Conservation (phyloP, 2,329 filamentous ascomycete species). For the Hypoxylon sp. region DNA sequence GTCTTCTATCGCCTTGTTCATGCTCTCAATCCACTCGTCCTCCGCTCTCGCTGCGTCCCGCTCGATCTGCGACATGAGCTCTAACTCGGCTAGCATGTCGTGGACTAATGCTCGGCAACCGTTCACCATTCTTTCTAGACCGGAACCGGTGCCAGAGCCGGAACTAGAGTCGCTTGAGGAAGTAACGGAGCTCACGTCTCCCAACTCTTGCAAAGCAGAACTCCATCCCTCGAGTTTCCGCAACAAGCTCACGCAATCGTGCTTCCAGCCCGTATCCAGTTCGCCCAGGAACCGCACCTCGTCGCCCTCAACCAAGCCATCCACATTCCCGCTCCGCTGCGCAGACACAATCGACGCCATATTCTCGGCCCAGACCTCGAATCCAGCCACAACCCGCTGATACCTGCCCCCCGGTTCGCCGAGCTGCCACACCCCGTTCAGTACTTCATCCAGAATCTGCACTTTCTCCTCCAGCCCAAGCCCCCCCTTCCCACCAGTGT, state of each 20-base stretch:
- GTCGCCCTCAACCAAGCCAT: slow-evolving; percentile 55
- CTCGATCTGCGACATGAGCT: slow-evolving; percentile 74
- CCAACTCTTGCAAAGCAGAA: slow-evolving; percentile 64
- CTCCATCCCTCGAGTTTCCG: slow-evolving; percentile 70
- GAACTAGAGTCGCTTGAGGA: slow-evolving; percentile 17
- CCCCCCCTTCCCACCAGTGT: slow-evolving; percentile 47
- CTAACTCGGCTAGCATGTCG: slow-evolving; percentile 74
- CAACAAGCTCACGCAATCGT: slow-evolving; percentile 67
- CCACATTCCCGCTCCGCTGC: slow-evolving; percentile 57
- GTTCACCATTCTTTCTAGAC: slow-evolving; percentile 48
- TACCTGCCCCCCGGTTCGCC: slow-evolving; percentile 71
- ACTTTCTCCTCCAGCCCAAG: slow-evolving; percentile 67
- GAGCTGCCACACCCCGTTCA: slow-evolving; percentile 71
- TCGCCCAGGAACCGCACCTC: slow-evolving; percentile 67
- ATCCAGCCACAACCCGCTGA: slow-evolving; percentile 66
- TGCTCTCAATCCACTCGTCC: slow-evolving; percentile 69
- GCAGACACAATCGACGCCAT: slow-evolving; percentile 64
- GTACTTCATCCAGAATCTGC: slow-evolving; percentile 69
- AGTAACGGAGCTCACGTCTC: slow-evolving; percentile 31
- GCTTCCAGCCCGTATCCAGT: slow-evolving; percentile 71
- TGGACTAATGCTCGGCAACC: slow-evolving; percentile 61
- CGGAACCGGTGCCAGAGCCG: slow-evolving; percentile 35
- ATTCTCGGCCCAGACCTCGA: slow-evolving; percentile 71
- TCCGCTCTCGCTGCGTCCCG: slow-evolving; percentile 69
- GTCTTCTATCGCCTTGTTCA: slow-evolving; percentile 62